Conservation (phyloP, 2,329 filamentous ascomycete species). For the Verticillium nubilum region DNA sequence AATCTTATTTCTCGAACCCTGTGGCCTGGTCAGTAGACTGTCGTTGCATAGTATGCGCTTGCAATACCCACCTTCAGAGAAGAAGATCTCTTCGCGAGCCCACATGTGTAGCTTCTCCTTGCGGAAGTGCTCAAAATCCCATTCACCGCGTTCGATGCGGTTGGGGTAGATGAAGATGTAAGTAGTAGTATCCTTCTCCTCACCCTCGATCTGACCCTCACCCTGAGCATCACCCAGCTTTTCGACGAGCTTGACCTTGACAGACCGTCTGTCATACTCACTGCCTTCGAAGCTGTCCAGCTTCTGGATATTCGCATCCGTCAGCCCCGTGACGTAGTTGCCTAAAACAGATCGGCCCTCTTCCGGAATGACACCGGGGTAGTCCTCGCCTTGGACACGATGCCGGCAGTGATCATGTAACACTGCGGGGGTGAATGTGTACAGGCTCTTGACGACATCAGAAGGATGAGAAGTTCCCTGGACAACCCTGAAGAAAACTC, state of each 20-base stretch:
- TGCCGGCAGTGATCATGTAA: conserved; percentile 66
- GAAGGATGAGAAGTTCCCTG: conserved; percentile 52
- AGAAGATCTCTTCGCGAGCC: conserved; percentile 42
- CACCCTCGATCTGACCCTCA: conserved; percentile 34
- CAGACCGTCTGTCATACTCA: conserved; percentile 59
- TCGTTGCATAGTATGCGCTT: not conserved
- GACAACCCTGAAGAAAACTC: conserved; percentile 81
- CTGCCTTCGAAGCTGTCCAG: conserved; percentile 79
- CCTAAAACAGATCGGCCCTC: conserved; percentile 60
- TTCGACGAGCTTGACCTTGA: conserved; percentile 45
- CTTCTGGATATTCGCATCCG: conserved; percentile 65
- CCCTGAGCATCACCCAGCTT: conserved; percentile 28
- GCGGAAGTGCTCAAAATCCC: conserved; percentile 84
- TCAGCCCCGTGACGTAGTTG: conserved; percentile 72
- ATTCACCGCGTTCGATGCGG: conserved; percentile 66
- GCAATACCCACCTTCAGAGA: conserved; percentile 32
- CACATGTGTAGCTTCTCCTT: conserved; percentile 60
- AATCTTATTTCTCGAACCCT: not conserved
- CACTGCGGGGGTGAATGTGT: conserved; percentile 66
- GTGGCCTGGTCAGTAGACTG: too few species aligned
- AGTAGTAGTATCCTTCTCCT: conserved; percentile 49
- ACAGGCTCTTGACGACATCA: conserved; percentile 47
- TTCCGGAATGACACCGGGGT: conserved; percentile 68
- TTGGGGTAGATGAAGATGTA: conserved; percentile 56
- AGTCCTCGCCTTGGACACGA: conserved; percentile 66